Base-by-base conservation (phyloP, 2,329 filamentous ascomycete species). In the Blastomyces emzantsi region DNA sequence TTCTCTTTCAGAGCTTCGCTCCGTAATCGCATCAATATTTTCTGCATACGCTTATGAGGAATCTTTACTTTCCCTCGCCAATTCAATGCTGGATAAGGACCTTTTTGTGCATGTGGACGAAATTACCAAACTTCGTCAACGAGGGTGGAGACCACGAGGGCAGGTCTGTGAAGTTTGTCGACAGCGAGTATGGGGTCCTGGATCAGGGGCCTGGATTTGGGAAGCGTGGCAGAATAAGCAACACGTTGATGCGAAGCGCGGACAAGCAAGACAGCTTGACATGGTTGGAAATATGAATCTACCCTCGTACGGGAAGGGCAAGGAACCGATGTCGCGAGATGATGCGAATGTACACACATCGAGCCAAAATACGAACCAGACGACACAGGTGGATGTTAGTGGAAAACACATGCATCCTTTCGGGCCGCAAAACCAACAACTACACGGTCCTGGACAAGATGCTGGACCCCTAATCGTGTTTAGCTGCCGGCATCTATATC, bases 11-110 rank as follows among this genome's bases (percentile, higher is more conserved):
- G 92, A 97, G 72, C 82, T 99, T 2, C 88, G 94, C 55, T 85
- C 85, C 7, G 92, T 97, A 0, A 83, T 99, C 1, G 81, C 86
- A 0, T 94, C 92, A 15, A 93, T 99, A 63, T 97, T 99, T 77
- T 87, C 93, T 0, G 93, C 94, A 0, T 99, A 99, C 73, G 88
- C 92, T 0, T 97, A 97, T 73, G 94, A 99, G 75, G 90, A 93
- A 73, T 92, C 90, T 0, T 90, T 99, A 19, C 82, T 99, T 25
- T 82, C 84, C 1, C 84, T 99, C 2, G 91, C 94, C 0, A 96
- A 93, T 73, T 84, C 88, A 3, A 86, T 99, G 63, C 81, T 99
- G 0, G 92, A 96, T 66, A 88, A 91, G 68, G 94, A 94, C 70
- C 82, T 96, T 6, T 99, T 97, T 70, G 84, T 89, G 51, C 88